Base-by-base conservation (phyloP, 2,329 filamentous ascomycete genomes). In the Capronia coronata region DNA sequence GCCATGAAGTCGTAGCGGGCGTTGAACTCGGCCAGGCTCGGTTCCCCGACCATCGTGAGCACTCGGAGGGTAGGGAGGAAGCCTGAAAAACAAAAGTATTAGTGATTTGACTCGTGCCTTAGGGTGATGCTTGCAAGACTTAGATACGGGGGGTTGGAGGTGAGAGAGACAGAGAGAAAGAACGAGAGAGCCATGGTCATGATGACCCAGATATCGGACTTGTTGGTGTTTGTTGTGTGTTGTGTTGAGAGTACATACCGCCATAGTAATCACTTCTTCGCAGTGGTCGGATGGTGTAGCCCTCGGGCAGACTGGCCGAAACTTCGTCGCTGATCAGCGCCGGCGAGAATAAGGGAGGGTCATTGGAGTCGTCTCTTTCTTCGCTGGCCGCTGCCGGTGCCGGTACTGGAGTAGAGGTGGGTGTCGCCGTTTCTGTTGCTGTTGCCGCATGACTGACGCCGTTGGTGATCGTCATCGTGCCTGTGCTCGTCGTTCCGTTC, bases 1-100 rank as follows among this genome's bases (percentile, higher is more conserved):
- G 76, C 73, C 74, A 96, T 90, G 78, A 84, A 90, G 58, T 89
- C 80, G 70, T 87, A 97, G 51, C 88, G 83, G 65, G 84, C 75
- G 61, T 82, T 77, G 75, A 91, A 97, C 53, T 80, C 76, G 52
- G 80, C 78, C 65, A 86, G 78, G 41, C 75, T 78, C 59, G 96
- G 84, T 54, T 96, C 88, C 56, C 93, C 93, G 19, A 97, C 91
- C 6, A 87, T 93, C 1, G 93, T 97, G 62, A 98, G 75, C 30
- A 96, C 89, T 39, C 88, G 82, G 57, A 98, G 75, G 53, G 93
- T 91, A 64, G 95, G 88, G 61, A 98, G 82, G 68, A 95, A 96
- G 56, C 89, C 59, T 61, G 47, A 23, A n/a, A 10, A 4, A 11
- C 22, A 21, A 11, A 19, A 37, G 35, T 30, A 4, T 39, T 29